Evolutionary conservation across 106 monocot genomes (phyloP), one percentile per base, ranked within the genome.

Genomic region (Allium cepa): DNA sequence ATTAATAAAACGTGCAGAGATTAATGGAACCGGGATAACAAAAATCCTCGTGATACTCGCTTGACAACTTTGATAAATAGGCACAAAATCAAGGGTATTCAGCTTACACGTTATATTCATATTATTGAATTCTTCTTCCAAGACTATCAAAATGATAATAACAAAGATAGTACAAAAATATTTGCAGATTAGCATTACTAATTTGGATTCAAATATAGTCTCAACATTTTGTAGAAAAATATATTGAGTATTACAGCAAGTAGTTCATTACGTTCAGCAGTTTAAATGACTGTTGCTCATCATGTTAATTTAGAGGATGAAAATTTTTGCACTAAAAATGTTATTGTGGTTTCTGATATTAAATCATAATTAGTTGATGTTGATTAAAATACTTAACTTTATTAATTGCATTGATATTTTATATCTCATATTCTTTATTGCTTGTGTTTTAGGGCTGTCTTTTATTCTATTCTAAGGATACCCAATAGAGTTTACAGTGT

Each of bases 1-100:
- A 90, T 90, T 47, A 84, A 94, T 58, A 84, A 94, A 58, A 94
- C 90, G 90, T 94, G 94, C 53, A 70, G 76, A 17, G 94, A 94
- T 75, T 86, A 84, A 49, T 94, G 90, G 94, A 94, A 87, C 66
- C 90, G 94, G 94, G 87, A 84, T 48, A 80, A 75, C 78, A 94
- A 87, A 66, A 94, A 94, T 66, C 90, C 94, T 5, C 87, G 74
- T 49, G 94, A 65, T 94, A 90, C 57, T 75, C 81, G 9, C 78
- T 86, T 0, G 90, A 90, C 22, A 77, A 81, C 57, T 17, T 64
- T 48, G 69, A 71, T 46, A 66, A 75, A 71, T 46, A 50, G 12
- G 10, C 6, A 15, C 18, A 47, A 47, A 59, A 70, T 16, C n/a
- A 58, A 6, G 11, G 70, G 49, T 8, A 52, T 4, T 56, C 13